Evolutionary conservation across 2,329 filamentous ascomycete species (phyloP).

Genomic region (Dendrostoma leiphaemia): DNA sequence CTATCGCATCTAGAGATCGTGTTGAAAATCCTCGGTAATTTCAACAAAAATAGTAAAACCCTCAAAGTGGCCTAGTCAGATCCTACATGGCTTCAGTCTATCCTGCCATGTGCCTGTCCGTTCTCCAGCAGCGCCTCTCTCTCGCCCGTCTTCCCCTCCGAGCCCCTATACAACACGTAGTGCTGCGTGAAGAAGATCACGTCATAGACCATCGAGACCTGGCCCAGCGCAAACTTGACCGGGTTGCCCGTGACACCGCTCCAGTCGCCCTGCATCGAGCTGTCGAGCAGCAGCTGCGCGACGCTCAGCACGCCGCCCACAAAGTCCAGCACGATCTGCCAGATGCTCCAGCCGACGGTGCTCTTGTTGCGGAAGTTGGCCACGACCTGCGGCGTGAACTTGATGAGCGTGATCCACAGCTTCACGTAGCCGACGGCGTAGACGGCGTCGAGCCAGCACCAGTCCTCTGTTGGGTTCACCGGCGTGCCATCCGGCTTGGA

Average conservation of each 20-base stretch:
- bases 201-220: conserved; percentile 85
- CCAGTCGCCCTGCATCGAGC: conserved; percentile 82
- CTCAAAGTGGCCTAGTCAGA: too few relatives aligned
- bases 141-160: conserved; percentile 31
- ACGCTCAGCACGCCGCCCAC: conserved; percentile 79
- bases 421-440: conserved; percentile 84
- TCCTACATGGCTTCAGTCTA: conserved; percentile 25
- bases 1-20: not conserved
- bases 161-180: conserved; percentile 68
- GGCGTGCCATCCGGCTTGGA: conserved; percentile 31
- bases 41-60: too few relatives aligned
- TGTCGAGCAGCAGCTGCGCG: conserved; percentile 79
- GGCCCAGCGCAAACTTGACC: conserved; percentile 82
- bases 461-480: conserved; percentile 41
- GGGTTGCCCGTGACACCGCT: conserved; percentile 88
- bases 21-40: not conserved
- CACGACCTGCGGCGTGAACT: conserved; percentile 86
- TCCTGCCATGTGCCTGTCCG: conserved; percentile 28
- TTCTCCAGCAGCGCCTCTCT: conserved; percentile 34
- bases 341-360: conserved; percentile 85
- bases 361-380: conserved; percentile 83
- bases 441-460: conserved; percentile 63
- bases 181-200: conserved; percentile 85
- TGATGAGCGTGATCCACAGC: conserved; percentile 81
- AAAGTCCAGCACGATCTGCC: conserved; percentile 80